Conservation (phyloP, 2,329 filamentous ascomycete species). For the Volutella citrinella region DNA sequence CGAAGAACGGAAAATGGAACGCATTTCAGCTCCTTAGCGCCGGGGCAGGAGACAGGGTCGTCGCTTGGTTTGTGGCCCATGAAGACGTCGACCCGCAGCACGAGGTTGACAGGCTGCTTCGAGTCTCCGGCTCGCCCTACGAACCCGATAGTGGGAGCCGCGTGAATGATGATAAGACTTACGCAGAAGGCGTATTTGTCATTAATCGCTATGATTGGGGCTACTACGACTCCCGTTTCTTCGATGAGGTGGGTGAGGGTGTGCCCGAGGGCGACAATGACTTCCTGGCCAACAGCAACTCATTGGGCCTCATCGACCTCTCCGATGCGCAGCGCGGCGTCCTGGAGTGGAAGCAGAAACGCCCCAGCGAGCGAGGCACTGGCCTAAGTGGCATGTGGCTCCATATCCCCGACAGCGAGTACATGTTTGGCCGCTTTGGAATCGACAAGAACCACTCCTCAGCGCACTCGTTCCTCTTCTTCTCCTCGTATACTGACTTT, state of each 20-base stretch:
- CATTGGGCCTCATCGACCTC: constrained; percentile 2
- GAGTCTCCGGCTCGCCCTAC: constrained; percentile 6
- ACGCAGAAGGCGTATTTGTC: constrained; percentile 2
- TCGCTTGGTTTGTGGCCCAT: constrained; percentile 4
- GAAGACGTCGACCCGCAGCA: neutral
- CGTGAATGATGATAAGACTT: constrained; percentile 1
- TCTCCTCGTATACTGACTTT: constrained; percentile 3
- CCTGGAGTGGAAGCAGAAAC: neutral
- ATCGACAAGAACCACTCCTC: constrained; percentile 1
- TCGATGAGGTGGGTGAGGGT: neutral
- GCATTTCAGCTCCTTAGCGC: constrained; percentile 2
- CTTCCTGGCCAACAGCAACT: neutral
- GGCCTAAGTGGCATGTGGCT: constrained; percentile 2
- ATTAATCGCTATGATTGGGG: constrained; percentile 8
- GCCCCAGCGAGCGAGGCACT: neutral
- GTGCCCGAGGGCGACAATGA: too few relatives aligned
- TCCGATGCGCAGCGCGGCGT: neutral
- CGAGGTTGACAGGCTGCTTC: constrained; percentile 7
- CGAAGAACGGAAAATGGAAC: constrained; percentile 3
- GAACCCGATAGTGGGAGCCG: constrained; percentile 3
- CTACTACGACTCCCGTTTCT: constrained; percentile 1
- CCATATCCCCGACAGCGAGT: constrained; percentile 6
- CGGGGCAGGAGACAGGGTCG: neutral
- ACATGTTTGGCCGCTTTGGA: constrained; percentile 9
- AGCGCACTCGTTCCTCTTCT: constrained; percentile 6